phyloP scores from a whole-genome alignment of 768 basidiomycete genomes.

The Cystofilobasidium ferigula region DNA sequence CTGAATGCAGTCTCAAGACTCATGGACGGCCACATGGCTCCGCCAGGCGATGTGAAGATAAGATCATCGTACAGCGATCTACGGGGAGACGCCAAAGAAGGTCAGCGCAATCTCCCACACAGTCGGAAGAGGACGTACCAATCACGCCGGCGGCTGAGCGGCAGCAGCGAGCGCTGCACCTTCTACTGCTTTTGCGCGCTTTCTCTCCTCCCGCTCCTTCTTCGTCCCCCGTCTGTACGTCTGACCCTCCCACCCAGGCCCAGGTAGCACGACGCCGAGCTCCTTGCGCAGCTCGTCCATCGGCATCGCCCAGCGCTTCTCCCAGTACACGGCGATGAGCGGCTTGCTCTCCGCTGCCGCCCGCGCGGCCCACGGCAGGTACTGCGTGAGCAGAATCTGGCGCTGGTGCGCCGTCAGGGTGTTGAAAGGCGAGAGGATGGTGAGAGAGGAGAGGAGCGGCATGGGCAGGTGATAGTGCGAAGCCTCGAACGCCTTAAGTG shows the following conservation, averaged over 20 bases:
- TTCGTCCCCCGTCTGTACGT: slow-evolving; percentile 53
- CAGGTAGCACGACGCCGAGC: slow-evolving; percentile 50
- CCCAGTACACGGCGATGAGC: slow-evolving; percentile 89
- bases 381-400: slow-evolving; percentile 58
- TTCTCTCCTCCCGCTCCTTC: slow-evolving; percentile 31
- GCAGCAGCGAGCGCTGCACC: too few relatives aligned
- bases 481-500: slow-evolving; percentile 89
- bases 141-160: too few relatives aligned
- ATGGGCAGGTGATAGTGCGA: slow-evolving; percentile 84
- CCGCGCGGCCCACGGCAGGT: slow-evolving; percentile 81
- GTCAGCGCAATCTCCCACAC: too few relatives aligned
- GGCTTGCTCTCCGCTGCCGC: slow-evolving; percentile 65
- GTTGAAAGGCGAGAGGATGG: slow-evolving; percentile 59
- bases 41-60: too few relatives aligned
- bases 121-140: too few relatives aligned
- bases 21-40: too few relatives aligned
- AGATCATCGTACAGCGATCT: too few relatives aligned
- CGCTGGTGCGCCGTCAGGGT: slow-evolving; percentile 51
- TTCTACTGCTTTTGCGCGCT: too few relatives aligned
- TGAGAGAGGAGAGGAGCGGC: slow-evolving; percentile 55
- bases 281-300: slow-evolving; percentile 72
- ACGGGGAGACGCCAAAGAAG: too few relatives aligned
- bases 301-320: slow-evolving; percentile 78
- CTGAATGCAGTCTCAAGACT: too few relatives aligned
- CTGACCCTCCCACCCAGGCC: slow-evolving; percentile 57